These are phyloP conservation scores for Aeschynomene evenia DNA, from an alignment of 306 rosid species.

Conservation along the genomic window DNA sequence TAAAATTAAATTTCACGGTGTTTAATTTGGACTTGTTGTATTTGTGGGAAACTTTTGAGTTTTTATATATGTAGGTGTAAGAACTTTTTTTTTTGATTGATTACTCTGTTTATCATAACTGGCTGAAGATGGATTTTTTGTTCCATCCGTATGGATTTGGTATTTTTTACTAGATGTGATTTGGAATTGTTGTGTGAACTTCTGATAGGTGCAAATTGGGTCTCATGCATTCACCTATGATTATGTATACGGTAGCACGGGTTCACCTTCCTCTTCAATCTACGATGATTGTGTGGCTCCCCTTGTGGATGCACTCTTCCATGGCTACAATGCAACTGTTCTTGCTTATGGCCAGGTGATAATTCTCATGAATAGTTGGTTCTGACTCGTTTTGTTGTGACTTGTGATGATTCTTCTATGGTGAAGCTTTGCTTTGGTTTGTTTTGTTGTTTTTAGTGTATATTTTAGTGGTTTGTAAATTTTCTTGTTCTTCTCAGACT, in stretches of 20 bases:
- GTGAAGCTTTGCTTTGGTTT: background rate
- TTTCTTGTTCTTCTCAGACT: constrained; percentile 48
- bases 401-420: background rate
- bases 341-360: constrained; percentile 96
- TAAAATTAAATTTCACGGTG: background rate
- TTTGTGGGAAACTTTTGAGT: background rate
- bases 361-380: background rate
- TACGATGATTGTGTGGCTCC: constrained; percentile 90
- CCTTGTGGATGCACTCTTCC: constrained; percentile 75
- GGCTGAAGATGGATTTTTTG: background rate
- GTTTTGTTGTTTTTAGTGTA: background rate
- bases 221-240: constrained; percentile 86
- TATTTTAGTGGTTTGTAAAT: background rate
- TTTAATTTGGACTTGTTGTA: background rate
- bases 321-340: constrained; percentile 94
- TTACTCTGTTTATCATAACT: background rate
- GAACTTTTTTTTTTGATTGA: background rate
- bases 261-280: constrained; percentile 46
- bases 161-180: background rate
- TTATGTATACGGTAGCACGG: constrained; percentile 62
- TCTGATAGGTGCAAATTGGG: constrained; percentile 77
- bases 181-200: background rate
- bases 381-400: background rate
- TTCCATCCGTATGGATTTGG: background rate
- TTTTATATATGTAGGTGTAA: background rate